phyloP scores from a whole-genome alignment of 768 basidiomycete genomes.

The Amanita subjunquillea region DNA sequence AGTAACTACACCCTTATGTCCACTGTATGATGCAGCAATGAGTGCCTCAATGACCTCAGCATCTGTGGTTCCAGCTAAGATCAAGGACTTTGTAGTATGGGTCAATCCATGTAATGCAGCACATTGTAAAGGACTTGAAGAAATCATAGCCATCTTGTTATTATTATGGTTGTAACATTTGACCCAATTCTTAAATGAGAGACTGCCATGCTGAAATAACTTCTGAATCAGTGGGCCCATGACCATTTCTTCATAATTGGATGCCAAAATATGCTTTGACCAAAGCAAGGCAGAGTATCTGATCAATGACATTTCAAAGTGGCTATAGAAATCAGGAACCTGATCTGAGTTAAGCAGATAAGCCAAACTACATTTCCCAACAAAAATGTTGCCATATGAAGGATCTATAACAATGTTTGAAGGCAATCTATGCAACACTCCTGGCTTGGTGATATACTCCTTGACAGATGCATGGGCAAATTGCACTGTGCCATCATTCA shows the following conservation, averaged over 20 bases:
- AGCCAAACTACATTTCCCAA: neutral
- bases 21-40: neutral
- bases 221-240: neutral
- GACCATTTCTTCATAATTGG: neutral
- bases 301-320: neutral
- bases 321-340: neutral
- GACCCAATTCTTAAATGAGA: neutral
- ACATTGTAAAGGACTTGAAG: neutral
- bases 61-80: neutral
- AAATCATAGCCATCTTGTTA: too few species aligned
- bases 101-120: neutral
- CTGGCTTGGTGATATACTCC: neutral
- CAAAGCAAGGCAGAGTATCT: neutral
- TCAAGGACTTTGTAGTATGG: neutral
- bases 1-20: neutral
- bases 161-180: neutral
- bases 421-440: neutral
- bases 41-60: neutral
- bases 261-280: neutral
- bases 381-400: neutral
- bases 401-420: neutral
- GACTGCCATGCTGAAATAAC: neutral
- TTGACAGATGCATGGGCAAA: neutral
- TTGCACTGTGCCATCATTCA: neutral
- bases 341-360: neutral